Conservation (phyloP, 2,329 filamentous ascomycete genomes). For the Penicillium sp. region DNA sequence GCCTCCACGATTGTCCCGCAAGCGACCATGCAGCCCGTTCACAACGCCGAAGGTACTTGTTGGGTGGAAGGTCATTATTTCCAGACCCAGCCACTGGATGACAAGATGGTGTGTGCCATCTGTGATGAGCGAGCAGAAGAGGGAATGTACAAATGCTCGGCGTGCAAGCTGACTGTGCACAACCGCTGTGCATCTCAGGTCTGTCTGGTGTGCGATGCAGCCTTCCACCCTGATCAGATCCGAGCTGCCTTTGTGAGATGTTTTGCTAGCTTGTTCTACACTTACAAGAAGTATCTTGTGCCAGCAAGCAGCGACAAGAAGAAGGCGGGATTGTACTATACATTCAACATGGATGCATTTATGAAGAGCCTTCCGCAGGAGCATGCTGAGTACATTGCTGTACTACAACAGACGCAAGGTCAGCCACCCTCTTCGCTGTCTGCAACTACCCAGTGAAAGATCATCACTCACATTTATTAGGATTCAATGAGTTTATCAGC, state of each 20-base stretch:
- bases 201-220: conserved; percentile 63
- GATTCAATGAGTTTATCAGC: conserved; percentile 63
- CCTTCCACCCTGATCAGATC: conserved; percentile 65
- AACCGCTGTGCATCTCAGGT: conserved; percentile 59
- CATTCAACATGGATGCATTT: conserved; percentile 66
- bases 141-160: conserved; percentile 49
- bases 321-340: conserved; percentile 60
- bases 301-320: conserved; percentile 60
- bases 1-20: conserved; percentile 53
- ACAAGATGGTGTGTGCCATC: conserved; percentile 46
- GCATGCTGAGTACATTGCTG: conserved; percentile 61
- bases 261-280: conserved; percentile 67
- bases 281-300: conserved; percentile 62
- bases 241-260: conserved; percentile 66
- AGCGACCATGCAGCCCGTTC: conserved; percentile 37
- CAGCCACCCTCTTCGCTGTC: conserved; percentile 12
- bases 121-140: conserved; percentile 59
- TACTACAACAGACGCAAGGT: conserved; percentile 64
- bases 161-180: conserved; percentile 54
- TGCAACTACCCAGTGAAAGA: background rate
- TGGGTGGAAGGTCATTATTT: conserved; percentile 52
- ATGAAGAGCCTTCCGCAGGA: conserved; percentile 62
- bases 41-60: conserved; percentile 42
- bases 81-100: conserved; percentile 45
- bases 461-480: conserved; percentile 31